These are phyloP conservation scores for Diaporthe australafricana DNA, from an alignment of 2,329 filamentous ascomycete genomes.

Conservation along the genomic window DNA sequence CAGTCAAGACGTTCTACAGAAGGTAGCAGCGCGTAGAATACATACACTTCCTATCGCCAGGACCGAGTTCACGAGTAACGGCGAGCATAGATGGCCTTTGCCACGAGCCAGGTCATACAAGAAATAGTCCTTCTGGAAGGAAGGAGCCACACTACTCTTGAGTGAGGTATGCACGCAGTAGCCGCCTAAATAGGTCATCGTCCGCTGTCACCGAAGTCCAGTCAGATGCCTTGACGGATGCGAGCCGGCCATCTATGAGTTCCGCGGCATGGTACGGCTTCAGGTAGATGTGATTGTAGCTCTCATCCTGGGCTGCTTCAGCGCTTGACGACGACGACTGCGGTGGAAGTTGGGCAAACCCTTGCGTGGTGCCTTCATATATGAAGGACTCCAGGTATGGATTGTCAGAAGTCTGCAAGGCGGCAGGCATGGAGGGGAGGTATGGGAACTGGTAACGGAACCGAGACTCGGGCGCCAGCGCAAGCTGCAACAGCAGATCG, in stretches of 20 bases:
- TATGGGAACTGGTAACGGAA: constrained; percentile 12
- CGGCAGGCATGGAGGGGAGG: constrained; percentile 4
- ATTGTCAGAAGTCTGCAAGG: constrained; percentile 19
- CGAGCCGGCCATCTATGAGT: background rate
- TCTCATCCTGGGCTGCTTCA: background rate
- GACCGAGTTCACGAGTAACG: constrained; percentile 5
- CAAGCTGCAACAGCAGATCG: constrained; percentile 12
- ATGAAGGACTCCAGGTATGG: background rate
- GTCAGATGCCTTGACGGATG: background rate
- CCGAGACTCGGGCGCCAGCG: background rate
- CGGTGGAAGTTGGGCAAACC: background rate
- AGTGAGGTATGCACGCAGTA: background rate
- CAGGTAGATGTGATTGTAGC: background rate
- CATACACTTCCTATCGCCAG: constrained; percentile 12
- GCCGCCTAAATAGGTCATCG: background rate
- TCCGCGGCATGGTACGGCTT: constrained; percentile 7
- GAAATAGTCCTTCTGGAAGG: constrained; percentile 13
- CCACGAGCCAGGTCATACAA: constrained; percentile 3
- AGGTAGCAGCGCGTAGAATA: too few relatives aligned
- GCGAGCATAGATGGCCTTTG: background rate
- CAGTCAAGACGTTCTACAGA: background rate
- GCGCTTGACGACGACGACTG: background rate
- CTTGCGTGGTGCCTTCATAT: background rate
- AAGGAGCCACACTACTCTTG: constrained; percentile 3
- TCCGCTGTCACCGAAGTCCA: constrained; percentile 2